Base-by-base conservation (phyloP, 2,329 filamentous ascomycete species). In the Trichoderma breve region DNA sequence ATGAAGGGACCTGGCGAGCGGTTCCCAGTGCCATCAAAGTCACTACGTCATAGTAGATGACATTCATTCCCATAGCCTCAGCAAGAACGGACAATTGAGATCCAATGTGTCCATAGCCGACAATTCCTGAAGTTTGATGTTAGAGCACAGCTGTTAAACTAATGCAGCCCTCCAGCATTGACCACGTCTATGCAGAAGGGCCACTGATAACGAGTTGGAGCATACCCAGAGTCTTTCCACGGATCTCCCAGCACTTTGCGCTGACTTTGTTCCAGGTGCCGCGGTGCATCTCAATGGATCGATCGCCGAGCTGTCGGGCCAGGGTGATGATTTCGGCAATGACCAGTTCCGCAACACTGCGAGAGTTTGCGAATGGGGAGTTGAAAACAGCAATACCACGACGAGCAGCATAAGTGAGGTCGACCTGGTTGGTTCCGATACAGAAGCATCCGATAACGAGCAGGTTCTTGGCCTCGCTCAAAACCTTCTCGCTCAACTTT, bases 211-310 rank as follows among this genome's bases (percentile, higher is more conserved):
- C 24, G 36, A 43, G 18, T 14, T 26, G n/a, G 15, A 62, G 14
- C 68, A 65, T 72, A 90, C 92, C 96, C 68, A 99, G 87, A 57
- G 95, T 98, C 87, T 99, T 99, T 81, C 96, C 96, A 78, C 96
- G 91, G 78, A 98, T 94, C 82, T 99, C 96, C 96, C 96, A 98
- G 88, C 96, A 99, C 80, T 93, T 95, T 78, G 89, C 88, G 85
- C 94, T 97, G 79, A 98, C 95, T 86, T 99, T 99, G 83, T 98
- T 98, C 96, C 96, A 99, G 57, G 90, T 94, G 71, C 96, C 96
- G 71, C 89, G 89, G 86, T 99, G 96, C 88, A 99, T 90, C 84
- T 99, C 96, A 78, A 89, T 94, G 74, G 93, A 97, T 76, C 96
- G 93, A 82, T 99, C 96, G 74, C 93, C 92, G 39, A 99, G 87